Conservation (phyloP, 768 basidiomycete species). For the Tulasnella sp. region DNA sequence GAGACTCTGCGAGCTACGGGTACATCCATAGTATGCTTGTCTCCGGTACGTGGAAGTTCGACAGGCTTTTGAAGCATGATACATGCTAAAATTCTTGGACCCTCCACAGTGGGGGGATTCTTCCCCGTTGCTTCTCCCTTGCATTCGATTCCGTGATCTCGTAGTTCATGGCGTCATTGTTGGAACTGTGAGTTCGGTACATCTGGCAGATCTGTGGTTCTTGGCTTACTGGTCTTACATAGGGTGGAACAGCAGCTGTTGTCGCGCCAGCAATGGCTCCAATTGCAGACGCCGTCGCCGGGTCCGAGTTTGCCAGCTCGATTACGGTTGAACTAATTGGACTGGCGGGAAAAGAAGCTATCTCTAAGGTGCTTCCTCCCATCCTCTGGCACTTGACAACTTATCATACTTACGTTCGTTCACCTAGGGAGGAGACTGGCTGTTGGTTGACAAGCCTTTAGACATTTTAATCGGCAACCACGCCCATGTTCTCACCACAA, state of each 20-base stretch:
- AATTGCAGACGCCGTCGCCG: constrained; percentile 54
- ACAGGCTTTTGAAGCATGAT: constrained; percentile 18
- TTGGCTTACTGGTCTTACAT: background rate
- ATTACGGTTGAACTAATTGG: constrained; percentile 62
- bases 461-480: constrained; percentile 57
- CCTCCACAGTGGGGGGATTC: constrained; percentile 62
- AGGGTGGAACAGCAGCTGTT: constrained; percentile 52
- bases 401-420: background rate
- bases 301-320: constrained; percentile 57
- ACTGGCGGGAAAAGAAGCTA: constrained; percentile 58
- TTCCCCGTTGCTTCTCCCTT: constrained; percentile 63
- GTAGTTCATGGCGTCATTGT: constrained; percentile 63
- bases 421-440: constrained; percentile 47
- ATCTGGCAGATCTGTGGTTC: constrained; percentile 39
- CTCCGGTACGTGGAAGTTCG: constrained; percentile 49
- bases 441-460: constrained; percentile 52
- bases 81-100: background rate
- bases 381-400: background rate
- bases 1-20: constrained; percentile 64
- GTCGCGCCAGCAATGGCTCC: constrained; percentile 59
- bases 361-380: constrained; percentile 46
- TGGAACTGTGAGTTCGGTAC: constrained; percentile 53
- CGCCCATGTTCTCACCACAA: constrained; percentile 59
- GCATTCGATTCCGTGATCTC: constrained; percentile 65
- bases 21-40: constrained; percentile 62